Conservation (phyloP, 2,329 filamentous ascomycete species). For the Plenodomus tracheiphilus region DNA sequence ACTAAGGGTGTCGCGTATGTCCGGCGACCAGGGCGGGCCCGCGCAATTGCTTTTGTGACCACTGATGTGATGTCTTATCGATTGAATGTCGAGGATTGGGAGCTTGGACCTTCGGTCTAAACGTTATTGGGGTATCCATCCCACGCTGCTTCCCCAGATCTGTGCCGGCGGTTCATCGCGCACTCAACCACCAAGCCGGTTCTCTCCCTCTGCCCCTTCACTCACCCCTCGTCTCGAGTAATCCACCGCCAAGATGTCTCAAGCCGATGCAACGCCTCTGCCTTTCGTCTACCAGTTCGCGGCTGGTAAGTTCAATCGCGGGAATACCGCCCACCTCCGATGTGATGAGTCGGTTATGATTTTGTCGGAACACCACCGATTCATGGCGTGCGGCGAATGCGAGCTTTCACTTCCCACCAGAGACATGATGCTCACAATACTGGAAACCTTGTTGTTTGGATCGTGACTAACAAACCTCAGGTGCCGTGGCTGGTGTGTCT, state of each 20-base stretch:
- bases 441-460: background rate
- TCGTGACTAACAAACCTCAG: slow-evolving; percentile 50
- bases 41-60: slow-evolving; percentile 9
- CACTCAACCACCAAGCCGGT: slow-evolving; percentile 15
- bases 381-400: slow-evolving; percentile 1
- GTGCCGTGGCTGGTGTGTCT: slow-evolving; percentile 95
- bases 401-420: background rate
- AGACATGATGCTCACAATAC: background rate
- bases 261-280: slow-evolving; percentile 68
- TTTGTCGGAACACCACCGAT: background rate
- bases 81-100: slow-evolving; percentile 6
- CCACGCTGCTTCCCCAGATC: slow-evolving; percentile 39
- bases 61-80: background rate
- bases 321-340: slow-evolving; percentile 27
- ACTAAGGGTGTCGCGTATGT: background rate
- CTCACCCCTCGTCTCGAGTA: slow-evolving; percentile 8
- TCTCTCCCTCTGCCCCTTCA: slow-evolving; percentile 11
- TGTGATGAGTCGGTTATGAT: slow-evolving; percentile 9
- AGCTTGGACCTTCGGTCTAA: slow-evolving; percentile 21
- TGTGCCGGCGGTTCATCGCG: slow-evolving; percentile 15
- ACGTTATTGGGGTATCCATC: slow-evolving; percentile 21
- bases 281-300: slow-evolving; percentile 95
- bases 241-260: slow-evolving; percentile 46
- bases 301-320: slow-evolving; percentile 65
- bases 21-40: slow-evolving; percentile 5